Conservation (phyloP, 495 filamentous ascomycete genomes). For the Penicillium longicatenatum region DNA sequence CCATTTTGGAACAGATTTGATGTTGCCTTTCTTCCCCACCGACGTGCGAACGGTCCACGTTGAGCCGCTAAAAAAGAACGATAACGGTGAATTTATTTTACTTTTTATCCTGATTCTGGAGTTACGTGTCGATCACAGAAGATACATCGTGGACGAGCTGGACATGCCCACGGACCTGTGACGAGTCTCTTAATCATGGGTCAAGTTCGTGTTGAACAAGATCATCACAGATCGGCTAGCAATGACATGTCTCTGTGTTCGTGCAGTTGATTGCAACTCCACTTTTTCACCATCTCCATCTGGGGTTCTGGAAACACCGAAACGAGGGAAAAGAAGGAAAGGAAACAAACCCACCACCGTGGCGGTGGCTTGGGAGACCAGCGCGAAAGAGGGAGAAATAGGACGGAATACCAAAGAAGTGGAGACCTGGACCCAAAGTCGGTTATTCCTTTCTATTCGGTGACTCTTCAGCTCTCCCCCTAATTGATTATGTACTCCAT, state of each 20-base stretch:
- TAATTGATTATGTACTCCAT: conserved; percentile 4
- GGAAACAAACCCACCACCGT: conserved; percentile 19
- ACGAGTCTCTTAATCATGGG: conserved; percentile 12
- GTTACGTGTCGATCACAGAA: background rate
- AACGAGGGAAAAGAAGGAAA: conserved; percentile 18
- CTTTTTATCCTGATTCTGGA: background rate
- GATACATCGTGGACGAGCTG: too few relatives aligned
- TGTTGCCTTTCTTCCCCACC: conserved; percentile 8
- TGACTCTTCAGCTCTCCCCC: conserved; percentile 1
- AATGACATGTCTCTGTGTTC: conserved; percentile 6
- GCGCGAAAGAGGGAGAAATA: conserved; percentile 5
- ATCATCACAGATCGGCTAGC: conserved; percentile 8
- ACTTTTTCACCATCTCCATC: conserved; percentile 15
- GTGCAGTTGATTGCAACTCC: background rate
- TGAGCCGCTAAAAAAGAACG: conserved; percentile 1
- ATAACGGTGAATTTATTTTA: conserved; percentile 5
- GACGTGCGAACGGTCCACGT: conserved; percentile 19
- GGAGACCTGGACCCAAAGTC: conserved; percentile 7
- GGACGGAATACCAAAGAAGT: conserved; percentile 14
- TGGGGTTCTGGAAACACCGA: conserved; percentile 37
- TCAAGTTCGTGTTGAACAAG: conserved; percentile 5
- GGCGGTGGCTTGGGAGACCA: conserved; percentile 30
- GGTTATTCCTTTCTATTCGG: background rate
- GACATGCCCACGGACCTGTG: conserved; percentile 25
- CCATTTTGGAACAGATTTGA: conserved; percentile 18